These are phyloP conservation scores for Aspergillus sp. DNA, from an alignment of 2,329 filamentous ascomycete species.

Conservation along the genomic window DNA sequence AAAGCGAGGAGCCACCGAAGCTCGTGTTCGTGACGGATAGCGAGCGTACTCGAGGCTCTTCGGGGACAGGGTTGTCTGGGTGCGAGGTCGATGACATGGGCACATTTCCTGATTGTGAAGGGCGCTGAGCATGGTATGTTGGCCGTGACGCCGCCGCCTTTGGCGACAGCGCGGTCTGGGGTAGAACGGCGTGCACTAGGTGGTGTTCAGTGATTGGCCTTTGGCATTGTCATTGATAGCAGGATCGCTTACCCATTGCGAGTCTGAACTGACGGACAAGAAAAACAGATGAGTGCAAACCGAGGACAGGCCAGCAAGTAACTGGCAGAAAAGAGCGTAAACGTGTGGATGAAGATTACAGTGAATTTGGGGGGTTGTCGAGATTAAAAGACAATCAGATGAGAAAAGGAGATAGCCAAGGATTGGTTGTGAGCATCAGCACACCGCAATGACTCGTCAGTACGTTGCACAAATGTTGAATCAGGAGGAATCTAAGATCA, in stretches of 20 bases:
- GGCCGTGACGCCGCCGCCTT: constrained; percentile 25
- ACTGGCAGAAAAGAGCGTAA: background rate
- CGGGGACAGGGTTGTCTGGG: constrained; percentile 48
- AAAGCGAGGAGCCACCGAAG: constrained; percentile 28
- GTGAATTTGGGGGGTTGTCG: background rate
- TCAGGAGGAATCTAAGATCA: constrained; percentile 2
- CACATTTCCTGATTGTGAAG: constrained; percentile 28
- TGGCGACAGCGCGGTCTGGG: constrained; percentile 22
- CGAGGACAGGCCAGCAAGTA: background rate
- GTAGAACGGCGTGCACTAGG: constrained; percentile 33
- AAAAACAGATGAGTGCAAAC: background rate
- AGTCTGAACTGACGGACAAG: background rate
- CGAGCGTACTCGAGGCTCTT: constrained; percentile 45
- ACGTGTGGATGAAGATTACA: background rate
- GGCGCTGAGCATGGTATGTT: constrained; percentile 19
- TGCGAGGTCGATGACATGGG: constrained; percentile 45
- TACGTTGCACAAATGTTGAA: constrained; percentile 3
- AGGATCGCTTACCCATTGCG: constrained; percentile 22
- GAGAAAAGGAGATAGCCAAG: background rate
- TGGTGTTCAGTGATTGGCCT: background rate
- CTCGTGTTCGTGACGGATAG: constrained; percentile 36
- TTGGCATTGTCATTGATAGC: background rate
- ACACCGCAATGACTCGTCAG: background rate
- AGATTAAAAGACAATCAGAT: background rate
- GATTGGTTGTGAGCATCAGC: background rate